phyloP scores from a whole-genome alignment of 2,329 filamentous ascomycete species.

The Aspergillus sp. region DNA sequence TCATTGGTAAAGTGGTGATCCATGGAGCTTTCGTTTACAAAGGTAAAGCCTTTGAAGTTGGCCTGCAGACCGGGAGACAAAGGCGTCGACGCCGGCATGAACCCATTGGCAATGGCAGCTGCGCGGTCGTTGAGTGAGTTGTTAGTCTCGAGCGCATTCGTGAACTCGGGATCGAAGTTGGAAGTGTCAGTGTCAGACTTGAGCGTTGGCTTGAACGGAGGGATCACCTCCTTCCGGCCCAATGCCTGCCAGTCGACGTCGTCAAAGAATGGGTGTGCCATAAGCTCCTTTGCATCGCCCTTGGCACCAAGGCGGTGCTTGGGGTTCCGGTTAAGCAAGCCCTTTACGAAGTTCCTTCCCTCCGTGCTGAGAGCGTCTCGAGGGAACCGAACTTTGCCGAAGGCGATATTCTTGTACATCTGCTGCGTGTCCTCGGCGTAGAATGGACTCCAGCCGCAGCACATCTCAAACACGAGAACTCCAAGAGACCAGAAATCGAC shows the following conservation, averaged over 20 bases:
- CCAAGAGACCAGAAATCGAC: slow-evolving; percentile 99
- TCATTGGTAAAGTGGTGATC: slow-evolving; percentile 58
- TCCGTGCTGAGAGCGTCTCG: slow-evolving; percentile 92
- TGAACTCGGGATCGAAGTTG: slow-evolving; percentile 98
- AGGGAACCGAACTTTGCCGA: slow-evolving; percentile 96
- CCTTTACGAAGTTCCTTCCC: slow-evolving; percentile 97
- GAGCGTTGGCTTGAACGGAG: slow-evolving; percentile 96
- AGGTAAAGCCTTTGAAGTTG: slow-evolving; percentile 98
- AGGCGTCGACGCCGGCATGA: slow-evolving; percentile 83
- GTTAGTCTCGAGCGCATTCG: slow-evolving; percentile 84
- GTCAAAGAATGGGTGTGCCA: slow-evolving; percentile 88
- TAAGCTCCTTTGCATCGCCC: slow-evolving; percentile 89
- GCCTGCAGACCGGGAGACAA: slow-evolving; percentile 94
- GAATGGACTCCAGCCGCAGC: slow-evolving; percentile 98
- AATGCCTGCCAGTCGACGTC: slow-evolving; percentile 93
- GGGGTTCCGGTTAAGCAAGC: slow-evolving; percentile 92
- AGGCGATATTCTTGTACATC: slow-evolving; percentile 99
- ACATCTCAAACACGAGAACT: slow-evolving; percentile 98
- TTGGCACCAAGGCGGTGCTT: slow-evolving; percentile 91
- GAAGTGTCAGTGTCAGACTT: slow-evolving; percentile 95
- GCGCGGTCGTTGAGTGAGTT: slow-evolving; percentile 89
- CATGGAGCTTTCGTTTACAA: slow-evolving; percentile 95
- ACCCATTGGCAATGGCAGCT: slow-evolving; percentile 76
- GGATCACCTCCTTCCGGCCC: slow-evolving; percentile 85
- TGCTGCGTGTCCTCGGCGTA: slow-evolving; percentile 99